phyloP scores from a whole-genome alignment of 805 yeast genomes.

The Tetrapisispora nanseiensis region DNA sequence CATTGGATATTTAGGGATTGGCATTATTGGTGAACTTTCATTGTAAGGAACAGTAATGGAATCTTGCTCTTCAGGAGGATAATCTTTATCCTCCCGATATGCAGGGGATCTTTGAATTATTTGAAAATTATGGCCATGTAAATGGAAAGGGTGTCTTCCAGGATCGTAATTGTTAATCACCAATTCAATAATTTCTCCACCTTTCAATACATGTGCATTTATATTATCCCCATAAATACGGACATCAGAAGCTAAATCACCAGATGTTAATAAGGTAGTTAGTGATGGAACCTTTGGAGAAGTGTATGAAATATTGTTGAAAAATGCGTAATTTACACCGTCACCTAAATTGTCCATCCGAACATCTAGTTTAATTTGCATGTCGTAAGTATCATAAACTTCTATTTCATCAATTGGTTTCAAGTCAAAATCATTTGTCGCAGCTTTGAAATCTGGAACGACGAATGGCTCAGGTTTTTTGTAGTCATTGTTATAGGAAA shows the following conservation, averaged over 20 bases:
- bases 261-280: conserved; percentile 52
- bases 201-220: conserved; percentile 49
- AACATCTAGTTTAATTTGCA: conserved; percentile 47
- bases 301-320: conserved; percentile 55
- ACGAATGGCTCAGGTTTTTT: conserved; percentile 23
- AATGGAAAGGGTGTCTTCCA: conserved; percentile 71
- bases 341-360: conserved; percentile 61
- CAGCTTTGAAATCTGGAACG: conserved; percentile 16
- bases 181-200: conserved; percentile 60
- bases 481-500: conserved; percentile 38
- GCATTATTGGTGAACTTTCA: conserved; percentile 31
- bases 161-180: conserved; percentile 73
- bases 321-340: conserved; percentile 69
- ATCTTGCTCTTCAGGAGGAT: conserved; percentile 18
- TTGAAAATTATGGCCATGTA: conserved; percentile 68
- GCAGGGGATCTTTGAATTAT: conserved; percentile 44
- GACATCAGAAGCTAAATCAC: conserved; percentile 43
- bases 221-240: conserved; percentile 68
- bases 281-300: conserved; percentile 66
- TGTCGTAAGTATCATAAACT: conserved; percentile 51
- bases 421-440: conserved; percentile 30
- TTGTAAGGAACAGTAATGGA: conserved; percentile 43
- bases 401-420: conserved; percentile 36
- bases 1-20: conserved; percentile 62
- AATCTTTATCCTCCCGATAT: conserved; percentile 37